Evolutionary conservation across 129 eudicot genomes (phyloP).

Genomic region (Flaveria trinervia): DNA sequence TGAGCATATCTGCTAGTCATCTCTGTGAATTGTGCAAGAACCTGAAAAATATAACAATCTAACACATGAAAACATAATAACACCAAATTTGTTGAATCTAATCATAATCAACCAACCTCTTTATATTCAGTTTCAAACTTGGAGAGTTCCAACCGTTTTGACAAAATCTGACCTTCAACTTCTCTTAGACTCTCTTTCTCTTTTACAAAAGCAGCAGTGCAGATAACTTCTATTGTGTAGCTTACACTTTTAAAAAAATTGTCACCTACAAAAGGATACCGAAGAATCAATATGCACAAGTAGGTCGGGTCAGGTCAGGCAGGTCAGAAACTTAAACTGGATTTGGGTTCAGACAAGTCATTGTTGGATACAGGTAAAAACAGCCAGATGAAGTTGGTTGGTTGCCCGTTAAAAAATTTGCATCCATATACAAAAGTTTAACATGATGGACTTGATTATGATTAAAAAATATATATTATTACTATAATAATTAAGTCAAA

Average conservation of each 20-base stretch:
- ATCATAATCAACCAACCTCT: constrained; percentile 58
- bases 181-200: constrained; percentile 75
- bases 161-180: constrained; percentile 85
- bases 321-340: neutral
- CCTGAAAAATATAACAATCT: constrained; percentile 47
- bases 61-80: constrained; percentile 9
- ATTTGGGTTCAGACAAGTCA: neutral
- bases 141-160: constrained; percentile 85
- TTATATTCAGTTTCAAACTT: constrained; percentile 91
- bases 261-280: constrained; percentile 60
- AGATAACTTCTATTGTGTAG: constrained; percentile 88
- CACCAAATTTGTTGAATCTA: neutral
- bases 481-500: neutral
- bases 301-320: neutral
- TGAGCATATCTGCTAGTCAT: constrained; percentile 93
- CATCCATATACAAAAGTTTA: too few species aligned
- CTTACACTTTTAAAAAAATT: constrained; percentile 88
- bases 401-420: neutral
- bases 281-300: neutral
- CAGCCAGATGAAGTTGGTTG: neutral
- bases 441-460: neutral
- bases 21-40: constrained; percentile 91
- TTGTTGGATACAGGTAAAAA: neutral
- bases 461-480: neutral
- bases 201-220: constrained; percentile 61